phyloP scores from a whole-genome alignment of 176 grass and related monocot genomes.

The Juncus effusus region DNA sequence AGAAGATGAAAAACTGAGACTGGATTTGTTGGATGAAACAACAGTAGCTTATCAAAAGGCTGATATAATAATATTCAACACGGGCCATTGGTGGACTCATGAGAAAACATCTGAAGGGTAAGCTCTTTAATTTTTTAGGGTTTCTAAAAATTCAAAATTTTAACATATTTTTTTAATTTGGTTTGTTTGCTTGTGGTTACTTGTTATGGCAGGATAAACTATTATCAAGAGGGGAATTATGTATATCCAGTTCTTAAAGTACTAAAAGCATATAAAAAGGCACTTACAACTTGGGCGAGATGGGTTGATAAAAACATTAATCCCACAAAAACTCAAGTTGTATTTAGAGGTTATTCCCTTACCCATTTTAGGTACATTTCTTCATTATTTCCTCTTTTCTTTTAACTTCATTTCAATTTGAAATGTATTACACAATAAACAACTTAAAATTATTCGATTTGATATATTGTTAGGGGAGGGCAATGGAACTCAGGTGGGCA shows the following conservation, averaged over 20 bases:
- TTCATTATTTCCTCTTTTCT: no score
- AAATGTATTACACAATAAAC: no score
- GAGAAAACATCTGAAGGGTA: slow-evolving; percentile 78
- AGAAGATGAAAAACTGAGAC: slow-evolving; percentile 47
- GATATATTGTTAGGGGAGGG: slow-evolving; percentile 59
- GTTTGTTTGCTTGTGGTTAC: background rate
- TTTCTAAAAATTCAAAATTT: background rate
- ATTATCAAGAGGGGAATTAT: slow-evolving; percentile 77
- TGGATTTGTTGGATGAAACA: slow-evolving; percentile 64
- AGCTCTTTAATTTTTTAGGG: slow-evolving; percentile 6
- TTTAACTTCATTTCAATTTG: no score
- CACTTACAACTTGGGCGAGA: slow-evolving; percentile 66
- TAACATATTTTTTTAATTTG: background rate
- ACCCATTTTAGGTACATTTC: slow-evolving; percentile 68
- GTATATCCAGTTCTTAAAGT: slow-evolving; percentile 60
- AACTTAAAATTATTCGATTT: no score
- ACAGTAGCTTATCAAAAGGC: slow-evolving; percentile 60
- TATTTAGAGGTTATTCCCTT: slow-evolving; percentile 80
- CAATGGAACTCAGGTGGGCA: slow-evolving; percentile 83
- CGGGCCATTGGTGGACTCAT: slow-evolving; percentile 94
- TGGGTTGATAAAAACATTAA: slow-evolving; percentile 83
- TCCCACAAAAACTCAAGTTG: slow-evolving; percentile 61
- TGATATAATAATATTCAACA: slow-evolving; percentile 83
- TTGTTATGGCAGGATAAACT: slow-evolving; percentile 58
- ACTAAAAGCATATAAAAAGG: slow-evolving; percentile 71